These are phyloP conservation scores for Yamadazyma sp. DNA, from an alignment of 805 yeast genomes.

Conservation along the genomic window DNA sequence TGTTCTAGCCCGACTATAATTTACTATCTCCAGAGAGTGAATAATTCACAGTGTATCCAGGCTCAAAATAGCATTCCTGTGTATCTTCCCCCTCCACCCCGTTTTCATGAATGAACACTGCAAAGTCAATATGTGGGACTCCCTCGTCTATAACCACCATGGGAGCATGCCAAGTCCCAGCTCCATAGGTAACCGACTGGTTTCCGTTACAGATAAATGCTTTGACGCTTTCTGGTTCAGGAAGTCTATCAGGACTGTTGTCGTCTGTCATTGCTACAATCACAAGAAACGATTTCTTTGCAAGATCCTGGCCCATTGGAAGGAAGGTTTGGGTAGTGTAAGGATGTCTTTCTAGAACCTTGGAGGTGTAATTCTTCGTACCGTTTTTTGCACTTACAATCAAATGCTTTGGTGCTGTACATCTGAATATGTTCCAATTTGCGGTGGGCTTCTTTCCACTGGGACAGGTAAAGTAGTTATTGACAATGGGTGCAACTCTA, in stretches of 20 bases:
- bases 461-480: slow-evolving; percentile 48
- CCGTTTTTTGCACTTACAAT: slow-evolving; percentile 25
- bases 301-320: slow-evolving; percentile 73
- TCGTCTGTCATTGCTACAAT: slow-evolving; percentile 67
- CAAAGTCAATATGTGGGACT: slow-evolving; percentile 63
- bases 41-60: slow-evolving; percentile 48
- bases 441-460: slow-evolving; percentile 53
- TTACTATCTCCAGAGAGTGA: slow-evolving; percentile 12
- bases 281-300: slow-evolving; percentile 63
- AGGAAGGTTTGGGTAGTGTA: slow-evolving; percentile 82
- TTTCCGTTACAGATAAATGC: slow-evolving; percentile 80
- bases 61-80: slow-evolving; percentile 71
- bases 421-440: slow-evolving; percentile 81
- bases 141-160: slow-evolving; percentile 78
- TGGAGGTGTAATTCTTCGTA: slow-evolving; percentile 45
- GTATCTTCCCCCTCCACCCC: slow-evolving; percentile 79
- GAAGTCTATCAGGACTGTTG: slow-evolving; percentile 43
- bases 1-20: no score
- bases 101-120: slow-evolving; percentile 84
- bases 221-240: slow-evolving; percentile 57
- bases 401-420: slow-evolving; percentile 71
- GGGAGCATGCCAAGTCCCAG: slow-evolving; percentile 93
- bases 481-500: slow-evolving; percentile 67
- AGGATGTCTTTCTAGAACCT: slow-evolving; percentile 88
- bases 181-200: slow-evolving; percentile 87